phyloP scores from a whole-genome alignment of 176 grass and related monocot genomes.

The Poa pratensis region DNA sequence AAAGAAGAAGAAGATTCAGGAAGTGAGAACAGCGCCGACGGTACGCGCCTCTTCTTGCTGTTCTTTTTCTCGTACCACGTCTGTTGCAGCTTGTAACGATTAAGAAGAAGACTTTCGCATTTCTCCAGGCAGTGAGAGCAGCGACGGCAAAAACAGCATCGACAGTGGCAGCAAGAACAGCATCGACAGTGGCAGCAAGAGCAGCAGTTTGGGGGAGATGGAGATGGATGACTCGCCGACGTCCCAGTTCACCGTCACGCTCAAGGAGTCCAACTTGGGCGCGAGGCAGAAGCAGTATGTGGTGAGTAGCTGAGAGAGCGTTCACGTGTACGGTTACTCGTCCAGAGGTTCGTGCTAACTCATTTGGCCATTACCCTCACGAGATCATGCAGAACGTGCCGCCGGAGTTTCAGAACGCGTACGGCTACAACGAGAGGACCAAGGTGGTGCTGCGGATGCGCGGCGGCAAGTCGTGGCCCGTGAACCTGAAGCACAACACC shows the following conservation, averaged over 20 bases:
- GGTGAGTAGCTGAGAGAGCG: constrained; percentile 24
- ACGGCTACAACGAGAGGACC: constrained; percentile 34
- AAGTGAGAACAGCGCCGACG: no score
- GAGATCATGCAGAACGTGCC: constrained; percentile 46
- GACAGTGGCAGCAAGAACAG: not conserved
- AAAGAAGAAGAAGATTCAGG: no score
- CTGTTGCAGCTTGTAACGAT: not conserved
- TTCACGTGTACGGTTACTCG: not conserved
- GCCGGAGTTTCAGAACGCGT: constrained; percentile 50
- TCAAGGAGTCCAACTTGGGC: constrained; percentile 28
- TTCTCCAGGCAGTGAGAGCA: no score
- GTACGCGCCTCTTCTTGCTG: not conserved
- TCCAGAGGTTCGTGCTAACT: not conserved
- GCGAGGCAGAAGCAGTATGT: constrained; percentile 52
- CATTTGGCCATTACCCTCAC: not conserved
- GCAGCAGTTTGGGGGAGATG: not conserved
- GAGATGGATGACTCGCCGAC: not conserved
- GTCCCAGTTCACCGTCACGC: constrained; percentile 43
- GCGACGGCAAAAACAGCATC: not conserved
- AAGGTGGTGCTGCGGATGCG: constrained; percentile 47
- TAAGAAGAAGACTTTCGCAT: no score
- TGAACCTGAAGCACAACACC: constrained; percentile 48
- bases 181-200: not conserved
- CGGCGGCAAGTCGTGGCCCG: constrained; percentile 15
- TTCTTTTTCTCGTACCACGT: no score